Evolutionary conservation across 257 asterid species (phyloP).

Genomic region (Solanum chiquidenum): DNA sequence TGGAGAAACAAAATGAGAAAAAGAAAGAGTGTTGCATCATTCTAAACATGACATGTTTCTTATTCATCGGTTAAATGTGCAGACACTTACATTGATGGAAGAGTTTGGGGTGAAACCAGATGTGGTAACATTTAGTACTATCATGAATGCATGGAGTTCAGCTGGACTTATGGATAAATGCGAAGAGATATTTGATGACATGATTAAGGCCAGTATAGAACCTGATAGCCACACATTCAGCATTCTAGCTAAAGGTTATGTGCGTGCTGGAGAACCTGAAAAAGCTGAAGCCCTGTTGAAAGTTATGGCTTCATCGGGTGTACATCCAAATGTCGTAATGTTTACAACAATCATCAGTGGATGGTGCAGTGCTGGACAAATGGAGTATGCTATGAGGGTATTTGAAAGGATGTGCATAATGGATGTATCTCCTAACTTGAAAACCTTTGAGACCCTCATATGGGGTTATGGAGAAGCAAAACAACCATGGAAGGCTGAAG

Average conservation of each 20-base stretch:
- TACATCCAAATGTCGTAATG: constrained; percentile 69
- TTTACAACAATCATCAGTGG: constrained; percentile 95
- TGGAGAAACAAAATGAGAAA: background rate
- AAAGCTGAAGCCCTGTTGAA: constrained; percentile 59
- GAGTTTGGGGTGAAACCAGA: constrained; percentile 81
- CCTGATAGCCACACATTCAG: constrained; percentile 75
- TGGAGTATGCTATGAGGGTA: constrained; percentile 53
- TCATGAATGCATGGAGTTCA: constrained; percentile 94
- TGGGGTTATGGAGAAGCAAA: constrained; percentile 96
- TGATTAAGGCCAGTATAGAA: constrained; percentile 60
- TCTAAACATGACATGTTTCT: background rate
- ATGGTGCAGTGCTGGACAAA: constrained; percentile 83
- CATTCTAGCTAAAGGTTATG: constrained; percentile 94
- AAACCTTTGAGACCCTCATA: constrained; percentile 77
- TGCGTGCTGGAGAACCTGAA: constrained; percentile 68
- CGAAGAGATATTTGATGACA: constrained; percentile 63
- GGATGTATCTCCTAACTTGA: constrained; percentile 63
- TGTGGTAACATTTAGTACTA: constrained; percentile 82
- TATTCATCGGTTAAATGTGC: constrained; percentile 3
- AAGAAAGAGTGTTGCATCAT: background rate
- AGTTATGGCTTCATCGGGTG: constrained; percentile 37
- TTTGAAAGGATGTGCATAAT: constrained; percentile 50
- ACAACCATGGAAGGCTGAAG: constrained; percentile 86
- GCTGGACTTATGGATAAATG: constrained; percentile 76
- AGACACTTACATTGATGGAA: constrained; percentile 67